Conservation (phyloP, 495 filamentous ascomycete genomes). For the Sabuloglossum arenarium region DNA sequence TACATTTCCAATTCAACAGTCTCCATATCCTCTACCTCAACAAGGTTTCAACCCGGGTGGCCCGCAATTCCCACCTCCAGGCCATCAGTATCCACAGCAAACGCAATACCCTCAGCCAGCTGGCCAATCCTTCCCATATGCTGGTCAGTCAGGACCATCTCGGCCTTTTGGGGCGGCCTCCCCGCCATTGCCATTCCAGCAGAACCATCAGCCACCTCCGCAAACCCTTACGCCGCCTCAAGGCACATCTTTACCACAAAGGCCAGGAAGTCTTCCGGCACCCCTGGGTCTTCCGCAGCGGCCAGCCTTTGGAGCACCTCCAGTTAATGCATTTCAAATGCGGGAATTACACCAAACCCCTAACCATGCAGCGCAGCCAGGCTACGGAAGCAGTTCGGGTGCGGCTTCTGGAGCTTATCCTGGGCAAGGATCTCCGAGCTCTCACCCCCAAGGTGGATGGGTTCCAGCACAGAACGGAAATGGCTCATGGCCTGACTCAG, state of each 20-base stretch:
- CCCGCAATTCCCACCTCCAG: conserved; percentile 4
- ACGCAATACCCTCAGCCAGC: conserved; percentile 4
- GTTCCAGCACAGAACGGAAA: neutral
- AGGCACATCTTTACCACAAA: conserved; percentile 19
- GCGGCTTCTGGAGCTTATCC: neutral
- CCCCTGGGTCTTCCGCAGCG: conserved; percentile 39
- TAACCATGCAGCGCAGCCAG: conserved; percentile 10
- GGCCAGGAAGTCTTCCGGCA: conserved; percentile 30
- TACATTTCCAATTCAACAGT: conserved; percentile 3
- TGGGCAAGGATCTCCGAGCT: neutral
- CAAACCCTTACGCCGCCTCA: conserved; percentile 24
- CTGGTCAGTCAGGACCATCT: neutral
- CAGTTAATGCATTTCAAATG: conserved; percentile 35
- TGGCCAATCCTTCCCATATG: neutral
- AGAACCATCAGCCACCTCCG: conserved; percentile 19
- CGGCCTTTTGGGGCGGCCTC: neutral
- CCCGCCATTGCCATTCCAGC: conserved; percentile 14
- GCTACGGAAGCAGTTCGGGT: neutral
- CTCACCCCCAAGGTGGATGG: conserved; percentile 1
- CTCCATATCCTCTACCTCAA: conserved; percentile 3
- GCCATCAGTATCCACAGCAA: conserved; percentile 7
- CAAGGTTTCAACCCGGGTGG: neutral
- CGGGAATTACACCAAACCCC: conserved; percentile 38
- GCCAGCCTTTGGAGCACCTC: conserved; percentile 34
- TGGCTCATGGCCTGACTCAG: neutral